phyloP scores from a whole-genome alignment of 2,329 filamentous ascomycete genomes.

The Mycogone perniciosa region DNA sequence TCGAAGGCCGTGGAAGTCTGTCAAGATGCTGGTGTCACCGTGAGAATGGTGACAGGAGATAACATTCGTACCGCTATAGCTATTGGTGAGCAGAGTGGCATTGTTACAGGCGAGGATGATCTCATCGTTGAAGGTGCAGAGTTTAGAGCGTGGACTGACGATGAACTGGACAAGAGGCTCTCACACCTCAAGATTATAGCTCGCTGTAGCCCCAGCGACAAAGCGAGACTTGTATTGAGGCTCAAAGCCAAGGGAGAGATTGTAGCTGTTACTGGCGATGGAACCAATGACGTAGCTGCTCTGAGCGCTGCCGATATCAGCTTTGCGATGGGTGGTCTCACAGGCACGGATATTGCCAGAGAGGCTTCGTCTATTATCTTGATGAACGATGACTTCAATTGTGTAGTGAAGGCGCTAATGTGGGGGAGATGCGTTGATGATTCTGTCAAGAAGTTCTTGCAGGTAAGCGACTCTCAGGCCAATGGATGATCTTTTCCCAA shows the following conservation, averaged over 20 bases:
- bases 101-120: constrained; percentile 42
- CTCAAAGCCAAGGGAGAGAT: constrained; percentile 51
- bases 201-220: constrained; percentile 54
- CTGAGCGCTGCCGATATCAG: constrained; percentile 61
- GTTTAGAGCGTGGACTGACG: constrained; percentile 50
- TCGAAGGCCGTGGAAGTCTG: constrained; percentile 53
- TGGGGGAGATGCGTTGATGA: constrained; percentile 65
- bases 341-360: constrained; percentile 61
- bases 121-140: constrained; percentile 60
- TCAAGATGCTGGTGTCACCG: constrained; percentile 55
- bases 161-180: constrained; percentile 41
- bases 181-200: constrained; percentile 48
- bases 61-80: constrained; percentile 54
- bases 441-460: constrained; percentile 61
- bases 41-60: constrained; percentile 53
- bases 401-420: constrained; percentile 60
- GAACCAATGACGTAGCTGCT: constrained; percentile 60
- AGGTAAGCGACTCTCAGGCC: constrained; percentile 13
- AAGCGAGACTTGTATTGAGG: constrained; percentile 47
- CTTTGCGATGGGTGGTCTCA: constrained; percentile 58
- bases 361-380: constrained; percentile 63
- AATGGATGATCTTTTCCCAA: too few relatives aligned
- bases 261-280: constrained; percentile 60
- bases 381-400: constrained; percentile 60
- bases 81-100: constrained; percentile 58